Evolutionary conservation across 352 stramenopile species (phyloP).

Genomic region (Pseudoperonospora humuli): DNA sequence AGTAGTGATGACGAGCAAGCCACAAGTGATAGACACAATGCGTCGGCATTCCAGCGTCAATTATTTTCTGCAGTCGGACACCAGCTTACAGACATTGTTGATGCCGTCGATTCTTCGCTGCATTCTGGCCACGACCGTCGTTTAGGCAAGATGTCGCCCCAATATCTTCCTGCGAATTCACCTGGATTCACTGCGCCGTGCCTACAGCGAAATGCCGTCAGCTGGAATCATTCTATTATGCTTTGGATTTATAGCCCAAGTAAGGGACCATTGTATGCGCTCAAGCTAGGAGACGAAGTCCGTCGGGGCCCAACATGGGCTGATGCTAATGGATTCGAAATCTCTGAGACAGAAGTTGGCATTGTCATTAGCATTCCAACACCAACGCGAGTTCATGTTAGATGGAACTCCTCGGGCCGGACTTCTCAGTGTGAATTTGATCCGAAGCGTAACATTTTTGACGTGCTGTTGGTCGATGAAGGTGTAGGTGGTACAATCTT

Average conservation of each 20-base stretch:
- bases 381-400: slow-evolving; percentile 40
- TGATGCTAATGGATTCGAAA: slow-evolving; percentile 15
- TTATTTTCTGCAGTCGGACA: slow-evolving; percentile 58
- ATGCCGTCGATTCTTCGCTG: slow-evolving; percentile 11
- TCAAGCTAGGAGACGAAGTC: slow-evolving; percentile 67
- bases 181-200: slow-evolving; percentile 35
- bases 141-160: slow-evolving; percentile 5
- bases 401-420: slow-evolving; percentile 30
- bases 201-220: slow-evolving; percentile 22
- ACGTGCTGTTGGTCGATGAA: slow-evolving; percentile 49
- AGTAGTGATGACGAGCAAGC: slow-evolving; percentile 1
- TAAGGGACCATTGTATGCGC: slow-evolving; percentile 34
- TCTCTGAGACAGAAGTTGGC: slow-evolving; percentile 18
- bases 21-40: slow-evolving; percentile 22
- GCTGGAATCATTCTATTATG: slow-evolving; percentile 75
- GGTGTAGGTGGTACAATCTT: slow-evolving; percentile 56
- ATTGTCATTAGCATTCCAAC: slow-evolving; percentile 39
- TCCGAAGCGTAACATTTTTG: slow-evolving; percentile 36
- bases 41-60: slow-evolving; percentile 53
- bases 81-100: slow-evolving; percentile 49
- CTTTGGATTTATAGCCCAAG: slow-evolving; percentile 58
- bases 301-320: slow-evolving; percentile 45
- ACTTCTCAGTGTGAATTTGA: slow-evolving; percentile 44
- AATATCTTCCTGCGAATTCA: slow-evolving; percentile 34
- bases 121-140: background rate